Percentiles rank a stretch among this genome's conserved stretches.
These are phyloP conservation scores for Powellomyces hirtus DNA, from an alignment of 192 early-diverging fungal genomes.

Conservation along the genomic window DNA sequence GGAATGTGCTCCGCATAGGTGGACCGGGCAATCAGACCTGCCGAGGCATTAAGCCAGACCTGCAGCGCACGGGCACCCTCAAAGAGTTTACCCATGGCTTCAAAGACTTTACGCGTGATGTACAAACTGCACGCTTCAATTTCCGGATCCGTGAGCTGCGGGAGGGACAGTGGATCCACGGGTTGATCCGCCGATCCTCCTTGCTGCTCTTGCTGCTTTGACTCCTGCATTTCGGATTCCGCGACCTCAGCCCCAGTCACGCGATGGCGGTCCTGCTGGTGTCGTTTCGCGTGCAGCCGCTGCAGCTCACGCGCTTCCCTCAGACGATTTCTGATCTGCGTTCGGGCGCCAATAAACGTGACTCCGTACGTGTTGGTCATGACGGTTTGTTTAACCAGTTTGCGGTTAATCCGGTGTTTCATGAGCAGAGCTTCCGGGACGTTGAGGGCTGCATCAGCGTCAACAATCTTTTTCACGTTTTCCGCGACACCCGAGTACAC, in stretches of 20 bases:
- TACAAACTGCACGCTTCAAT: constrained; percentile 67
- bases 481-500: constrained; percentile 88
- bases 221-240: background rate
- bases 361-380: constrained; percentile 99
- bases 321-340: constrained; percentile 82
- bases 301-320: constrained; percentile 56
- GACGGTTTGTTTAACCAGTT: constrained; percentile 98
- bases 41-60: constrained; percentile 89
- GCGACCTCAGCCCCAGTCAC: background rate
- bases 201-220: background rate
- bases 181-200: too few species aligned
- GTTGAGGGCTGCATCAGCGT: constrained; percentile 65
- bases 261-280: background rate
- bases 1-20: constrained; percentile 53
- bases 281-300: background rate
- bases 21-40: constrained; percentile 77
- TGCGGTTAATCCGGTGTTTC: constrained; percentile 73
- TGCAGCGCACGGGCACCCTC: constrained; percentile 83
- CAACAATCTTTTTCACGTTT: constrained; percentile 64
- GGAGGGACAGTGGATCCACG: too few species aligned
- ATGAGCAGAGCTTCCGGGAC: constrained; percentile 63
- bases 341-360: constrained; percentile 88
- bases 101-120: constrained; percentile 78
- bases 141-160: constrained; percentile 57
- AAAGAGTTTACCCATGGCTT: constrained; percentile 87